Base-by-base conservation (phyloP, 768 basidiomycete genomes). In the Termitomyces sp. region DNA sequence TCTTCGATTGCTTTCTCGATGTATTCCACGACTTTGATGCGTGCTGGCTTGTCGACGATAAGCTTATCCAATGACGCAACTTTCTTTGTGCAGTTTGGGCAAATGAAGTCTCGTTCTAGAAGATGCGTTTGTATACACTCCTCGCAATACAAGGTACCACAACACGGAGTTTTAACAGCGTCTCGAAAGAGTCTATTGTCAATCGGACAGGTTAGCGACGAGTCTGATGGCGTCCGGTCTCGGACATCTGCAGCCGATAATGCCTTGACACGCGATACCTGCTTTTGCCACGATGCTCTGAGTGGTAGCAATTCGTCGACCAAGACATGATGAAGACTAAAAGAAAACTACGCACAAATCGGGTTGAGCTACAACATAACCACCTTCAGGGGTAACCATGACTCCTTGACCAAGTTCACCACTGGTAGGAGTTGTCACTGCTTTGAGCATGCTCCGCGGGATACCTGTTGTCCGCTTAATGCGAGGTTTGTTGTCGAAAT, bases 401-500 rank as follows among this genome's bases (percentile, higher is more conserved):
- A 98, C 86, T 20, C 96, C 95, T 64, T 88, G 87, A 6, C 85
- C 83, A 27, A 89, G 73, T 57, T 86, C 85, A 22, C 82, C 86
- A 56, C 71, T 73, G 53, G 81, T 83, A 12, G 93, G 94, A 59
- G 90, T 90, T 56, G 97, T 94, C 27, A 98, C 94, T 0, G 94
- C 88, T 71, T 97, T 97, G 55, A 99, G 76, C 85, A 99, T 98
- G 69, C 92, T 95, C 63, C 95, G 84, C 4, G 97, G 97, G 60
- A 99, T 99, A 72, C 97, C 97, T 10, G 97, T 99, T 4, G 97
- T 98, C 51, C 97, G 83, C 69, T 98, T 98, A 70, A 99, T 95
- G 27, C 95, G 88, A 47, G 96, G 96, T 57, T 90, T 79, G 66
- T 98, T 89, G 71, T 96, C 93, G 62, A 88, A 97, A 49, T 95